Percentiles rank a stretch among this genome's conserved stretches.
Evolutionary conservation across 192 early-diverging fungal species (phyloP).

Genomic region (Haplosporangium gracile): DNA sequence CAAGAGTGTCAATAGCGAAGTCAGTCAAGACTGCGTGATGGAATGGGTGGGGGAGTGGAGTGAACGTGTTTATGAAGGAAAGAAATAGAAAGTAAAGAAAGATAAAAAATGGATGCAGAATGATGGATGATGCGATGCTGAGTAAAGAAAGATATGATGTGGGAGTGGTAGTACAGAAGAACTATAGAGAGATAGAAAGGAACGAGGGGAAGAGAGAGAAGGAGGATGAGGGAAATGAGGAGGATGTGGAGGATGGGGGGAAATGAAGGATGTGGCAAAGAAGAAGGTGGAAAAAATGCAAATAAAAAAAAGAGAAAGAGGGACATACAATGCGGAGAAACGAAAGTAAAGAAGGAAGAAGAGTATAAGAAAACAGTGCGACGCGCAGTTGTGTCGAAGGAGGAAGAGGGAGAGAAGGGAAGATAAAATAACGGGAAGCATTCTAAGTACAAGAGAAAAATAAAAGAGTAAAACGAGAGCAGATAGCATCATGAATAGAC

Average conservation of each 20-base stretch:
- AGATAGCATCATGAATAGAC: no score
- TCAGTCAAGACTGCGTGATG: background rate
- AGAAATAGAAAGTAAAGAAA: background rate
- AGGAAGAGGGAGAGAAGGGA: background rate
- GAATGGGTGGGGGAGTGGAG: background rate
- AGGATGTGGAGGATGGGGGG: no score
- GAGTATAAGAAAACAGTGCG: background rate
- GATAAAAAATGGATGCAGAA: background rate
- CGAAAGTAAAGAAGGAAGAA: background rate
- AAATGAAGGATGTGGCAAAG: background rate
- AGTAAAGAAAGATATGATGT: background rate
- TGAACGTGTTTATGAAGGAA: no score
- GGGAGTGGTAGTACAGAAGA: no score
- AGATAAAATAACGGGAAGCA: no score
- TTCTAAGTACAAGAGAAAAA: no score
- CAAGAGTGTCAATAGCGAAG: background rate
- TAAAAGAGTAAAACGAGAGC: no score
- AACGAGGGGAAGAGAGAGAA: background rate
- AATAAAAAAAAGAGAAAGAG: background rate
- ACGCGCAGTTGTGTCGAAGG: no score
- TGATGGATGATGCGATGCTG: background rate
- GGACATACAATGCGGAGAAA: background rate
- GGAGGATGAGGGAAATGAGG: conserved; percentile 1
- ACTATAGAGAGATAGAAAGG: background rate
- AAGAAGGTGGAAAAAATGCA: background rate